Evolutionary conservation across 768 basidiomycete species (phyloP).

Genomic region (Kwoniella sp.): DNA sequence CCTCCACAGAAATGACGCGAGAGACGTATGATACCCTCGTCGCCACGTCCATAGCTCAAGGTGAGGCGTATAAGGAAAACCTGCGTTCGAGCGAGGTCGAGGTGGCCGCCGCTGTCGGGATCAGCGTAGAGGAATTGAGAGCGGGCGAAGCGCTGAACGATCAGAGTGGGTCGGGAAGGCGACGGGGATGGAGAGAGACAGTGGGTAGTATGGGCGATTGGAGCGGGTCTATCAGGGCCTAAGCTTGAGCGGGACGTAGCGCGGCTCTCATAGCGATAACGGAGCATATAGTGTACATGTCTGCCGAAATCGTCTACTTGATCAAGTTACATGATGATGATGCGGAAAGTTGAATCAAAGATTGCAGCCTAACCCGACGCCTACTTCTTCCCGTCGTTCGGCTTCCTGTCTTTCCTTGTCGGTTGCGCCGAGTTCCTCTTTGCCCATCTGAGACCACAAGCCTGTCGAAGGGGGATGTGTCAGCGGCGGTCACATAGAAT

Average conservation of each 20-base stretch:
- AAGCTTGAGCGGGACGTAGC: too few relatives aligned
- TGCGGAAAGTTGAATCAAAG: too few relatives aligned
- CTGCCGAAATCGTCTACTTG: too few relatives aligned
- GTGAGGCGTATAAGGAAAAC: conserved; percentile 52
- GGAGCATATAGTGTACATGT: too few relatives aligned
- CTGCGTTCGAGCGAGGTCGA: conserved; percentile 21
- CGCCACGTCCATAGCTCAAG: conserved; percentile 10
- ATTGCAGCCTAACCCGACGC: neutral
- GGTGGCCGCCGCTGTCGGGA: conserved; percentile 23
- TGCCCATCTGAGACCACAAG: conserved; percentile 90
- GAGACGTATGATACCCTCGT: conserved; percentile 75
- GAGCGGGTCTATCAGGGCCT: conserved; percentile 13
- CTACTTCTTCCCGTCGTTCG: conserved; percentile 23
- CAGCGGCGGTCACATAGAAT: neutral
- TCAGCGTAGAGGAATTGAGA: conserved; percentile 31
- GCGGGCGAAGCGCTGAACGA: conserved; percentile 31
- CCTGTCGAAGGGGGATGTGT: conserved; percentile 21
- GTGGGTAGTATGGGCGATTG: conserved; percentile 24
- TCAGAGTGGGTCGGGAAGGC: conserved; percentile 6
- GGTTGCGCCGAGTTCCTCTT: conserved; percentile 59
- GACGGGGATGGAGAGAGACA: conserved; percentile 34
- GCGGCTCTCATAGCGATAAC: too few relatives aligned
- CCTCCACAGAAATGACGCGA: conserved; percentile 71
- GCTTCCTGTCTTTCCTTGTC: conserved; percentile 34
- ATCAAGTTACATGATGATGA: too few relatives aligned